Base-by-base conservation (phyloP, 1,284 basidiomycete genomes). In the Sanghuangporus sanghuang region DNA sequence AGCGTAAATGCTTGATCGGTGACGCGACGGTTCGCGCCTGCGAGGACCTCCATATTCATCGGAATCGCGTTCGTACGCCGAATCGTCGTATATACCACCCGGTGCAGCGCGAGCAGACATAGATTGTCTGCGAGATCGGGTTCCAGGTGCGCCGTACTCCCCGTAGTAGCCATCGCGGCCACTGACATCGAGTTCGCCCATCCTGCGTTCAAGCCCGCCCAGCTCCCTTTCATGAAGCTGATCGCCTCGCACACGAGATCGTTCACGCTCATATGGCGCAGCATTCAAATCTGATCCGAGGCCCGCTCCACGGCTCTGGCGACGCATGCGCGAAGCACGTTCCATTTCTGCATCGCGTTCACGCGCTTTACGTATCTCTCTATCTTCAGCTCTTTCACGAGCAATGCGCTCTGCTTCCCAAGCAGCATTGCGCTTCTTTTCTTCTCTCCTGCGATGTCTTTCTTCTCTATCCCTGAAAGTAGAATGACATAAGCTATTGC, bases 391-490 rank as follows among this genome's bases (percentile, higher is more conserved):
- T 66, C 71, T 73, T 54, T 79, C 76, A 57, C 73, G 75, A 59
- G 75, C 77, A 59, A 74, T 74, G 46, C 73, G 71, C 53, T 76
- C 77, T 57, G 78, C 74, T 62, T 85, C 84, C 63, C 65, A 67
- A 16, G 55, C 82, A 78, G 61, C 56, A 8, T 79, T 74, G 35
- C 79, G 78, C 69, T 78, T 85, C 67, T 82, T 85, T 68, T 86
- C 84, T 73, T 86, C 74, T 50, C 67, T 69, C 16, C 66, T 66
- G 42, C 63, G 54, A 16, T 64, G 54, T 59, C 64, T 64, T 44
- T 66, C 68, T 61, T 67, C 66, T 62, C 65, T 70, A 50, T 71
- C 69, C 69, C 71, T 71, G 63, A 21, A 56, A 12, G 11, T 5
- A 32, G 8, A 44, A 38, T 18, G 5, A 52, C 12, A 36, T 27